Evolutionary conservation across 2,329 filamentous ascomycete genomes (phyloP), one percentile per base, ranked within the genome.

Genomic region (Zymoseptoria pseudotritici): DNA sequence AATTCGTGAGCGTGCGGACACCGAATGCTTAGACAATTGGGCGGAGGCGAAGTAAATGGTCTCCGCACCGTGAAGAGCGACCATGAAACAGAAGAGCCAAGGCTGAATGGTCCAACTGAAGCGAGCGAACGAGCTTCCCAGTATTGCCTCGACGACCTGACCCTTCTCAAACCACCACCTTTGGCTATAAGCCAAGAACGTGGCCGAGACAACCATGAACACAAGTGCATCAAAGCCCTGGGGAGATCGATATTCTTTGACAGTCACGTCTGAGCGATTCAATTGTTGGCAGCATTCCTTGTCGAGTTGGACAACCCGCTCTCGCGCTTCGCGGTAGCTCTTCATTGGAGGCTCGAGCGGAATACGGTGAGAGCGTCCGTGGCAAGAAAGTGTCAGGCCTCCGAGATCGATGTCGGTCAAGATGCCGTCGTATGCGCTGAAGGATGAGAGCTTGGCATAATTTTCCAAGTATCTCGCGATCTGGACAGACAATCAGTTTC

Each of bases 381-480:
- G 77, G 61, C 83, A 83, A 58, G 67, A 69, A 67, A 93, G 79
- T 42, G 79, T 83, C 75, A 97, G 82, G 64, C 80, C 73, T 42
- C 79, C 74, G 59, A 90, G 80, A 31, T 80, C 79, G 62, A 96
- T 79, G 71, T 91, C 86, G 58, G 80, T 77, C 65, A 96, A 78
- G 49, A 78, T 75, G 20, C 89, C 84, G 20, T 78, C 76, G 59
- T 82, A 76, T 55, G 87, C 82, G 55, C 81, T 76, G 61, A 76
- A 74, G 7, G 80, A 70, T 17, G 86, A 82, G 52, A 90, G 78
- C 17, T 79, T 74, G 71, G 78, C 80, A 77, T 86, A 91, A 74
- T 91, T 83, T 64, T 86, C 86, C n/a, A 95, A 83, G 75, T 92
- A 96, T 71, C 88, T 82, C 59, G 83, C 78, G 55, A 96, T 70